Evolutionary conservation across 2,329 filamentous ascomycete genomes (phyloP), one percentile per base, ranked within the genome.

Genomic region (Beauveria medogensis): DNA sequence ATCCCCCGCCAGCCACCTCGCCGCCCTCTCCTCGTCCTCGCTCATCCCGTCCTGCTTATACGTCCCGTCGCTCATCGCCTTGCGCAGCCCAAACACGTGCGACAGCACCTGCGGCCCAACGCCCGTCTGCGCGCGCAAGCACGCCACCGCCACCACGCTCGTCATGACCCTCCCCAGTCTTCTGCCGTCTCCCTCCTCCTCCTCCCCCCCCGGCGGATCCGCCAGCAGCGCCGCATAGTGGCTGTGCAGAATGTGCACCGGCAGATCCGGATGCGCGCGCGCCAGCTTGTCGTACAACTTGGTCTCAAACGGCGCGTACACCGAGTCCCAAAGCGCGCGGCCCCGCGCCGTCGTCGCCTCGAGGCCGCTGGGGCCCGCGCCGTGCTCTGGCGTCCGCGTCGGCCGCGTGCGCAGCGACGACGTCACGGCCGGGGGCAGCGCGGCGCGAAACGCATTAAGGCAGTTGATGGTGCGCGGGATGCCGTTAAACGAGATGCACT

Each of bases 401-500:
- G 87, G 77, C 30, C 69, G 74, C 0, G 78, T 84, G 61, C 80
- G 79, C 4, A 93, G 80, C 5, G 73, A 69, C 1, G 77, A 70
- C 3, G 77, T 71, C 5, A 92, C 75, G 5, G 80, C 73, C 0
- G 75, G 62, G 0, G 89, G 86, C 0, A 94, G 82, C 30, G 78
- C 76, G 44, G 80, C 77, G 67, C 82, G 80, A 78, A 92, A 92
- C 26, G 85, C 85, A 67, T 86, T 87, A 2, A 95, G 85, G 67
- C 83, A 87, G 79, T 94, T 94, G 77, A 94, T 94, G 28, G 87
- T 88, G 65, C 91, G 87, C 2, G 91, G 90, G 67, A 94, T 90
- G 65, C 88, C 88, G 75, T 91, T 91, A 80, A 91, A 90, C 62
- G 85, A 86, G 72, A 91, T 90, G 73, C 87, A 90, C 72, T 91